Percentiles rank a stretch among this genome's conserved stretches.
These are phyloP conservation scores for Hippophae rhamnoides DNA, from an alignment of 306 rosid species.

Conservation along the genomic window DNA sequence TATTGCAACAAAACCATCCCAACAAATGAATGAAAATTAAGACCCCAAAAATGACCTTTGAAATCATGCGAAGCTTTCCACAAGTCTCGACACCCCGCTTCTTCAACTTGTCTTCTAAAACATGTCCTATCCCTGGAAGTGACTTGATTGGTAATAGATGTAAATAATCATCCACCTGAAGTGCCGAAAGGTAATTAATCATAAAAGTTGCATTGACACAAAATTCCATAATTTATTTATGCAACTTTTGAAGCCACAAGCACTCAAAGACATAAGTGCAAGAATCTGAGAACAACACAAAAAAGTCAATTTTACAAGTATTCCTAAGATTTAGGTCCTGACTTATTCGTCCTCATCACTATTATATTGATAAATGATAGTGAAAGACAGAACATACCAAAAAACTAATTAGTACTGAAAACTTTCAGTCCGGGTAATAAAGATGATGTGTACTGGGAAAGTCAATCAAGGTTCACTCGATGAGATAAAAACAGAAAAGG, in stretches of 20 bases:
- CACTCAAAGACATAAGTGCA: neutral
- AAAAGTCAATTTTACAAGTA: neutral
- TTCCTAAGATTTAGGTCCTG: neutral
- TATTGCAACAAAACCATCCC: slow-evolving; percentile 8
- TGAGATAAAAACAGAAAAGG: too few relatives aligned
- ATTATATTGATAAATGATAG: too few relatives aligned
- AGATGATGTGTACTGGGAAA: too few relatives aligned
- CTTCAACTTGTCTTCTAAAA: slow-evolving; percentile 72
- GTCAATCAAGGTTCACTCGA: too few relatives aligned
- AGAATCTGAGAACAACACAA: neutral
- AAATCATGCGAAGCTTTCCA: slow-evolving; percentile 56
- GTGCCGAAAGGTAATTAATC: slow-evolving; percentile 15
- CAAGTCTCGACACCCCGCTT: slow-evolving; percentile 52
- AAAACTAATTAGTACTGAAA: too few relatives aligned
- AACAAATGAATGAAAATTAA: slow-evolving; percentile 15
- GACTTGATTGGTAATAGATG: slow-evolving; percentile 60
- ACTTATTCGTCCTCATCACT: too few relatives aligned
- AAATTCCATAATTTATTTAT: slow-evolving; percentile 11
- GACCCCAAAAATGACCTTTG: slow-evolving; percentile 49
- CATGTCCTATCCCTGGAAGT: slow-evolving; percentile 86
- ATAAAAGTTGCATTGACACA: slow-evolving; percentile 14
- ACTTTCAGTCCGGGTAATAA: too few relatives aligned
- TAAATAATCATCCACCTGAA: slow-evolving; percentile 69
- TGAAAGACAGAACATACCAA: too few relatives aligned
- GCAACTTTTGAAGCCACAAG: neutral